These are phyloP conservation scores for Phytopythium kandeliae DNA, from an alignment of 352 stramenopile genomes.

Conservation along the genomic window DNA sequence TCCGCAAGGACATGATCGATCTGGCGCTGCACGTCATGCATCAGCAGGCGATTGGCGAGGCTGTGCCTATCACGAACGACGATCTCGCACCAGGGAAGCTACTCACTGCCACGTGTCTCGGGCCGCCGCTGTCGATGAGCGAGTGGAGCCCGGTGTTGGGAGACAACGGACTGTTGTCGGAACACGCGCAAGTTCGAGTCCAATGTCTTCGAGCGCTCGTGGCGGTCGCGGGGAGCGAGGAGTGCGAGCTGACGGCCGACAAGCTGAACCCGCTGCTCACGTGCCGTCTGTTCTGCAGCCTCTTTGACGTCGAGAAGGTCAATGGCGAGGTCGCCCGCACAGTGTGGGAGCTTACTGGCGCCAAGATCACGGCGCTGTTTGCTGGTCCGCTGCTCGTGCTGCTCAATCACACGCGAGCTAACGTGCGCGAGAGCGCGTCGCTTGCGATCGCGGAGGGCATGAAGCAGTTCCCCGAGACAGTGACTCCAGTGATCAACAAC, in stretches of 20 bases:
- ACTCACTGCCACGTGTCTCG: constrained; percentile 51
- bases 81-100: constrained; percentile 51
- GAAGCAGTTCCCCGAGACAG: constrained; percentile 70
- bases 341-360: constrained; percentile 56
- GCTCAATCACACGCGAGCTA: constrained; percentile 65
- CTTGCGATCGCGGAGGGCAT: constrained; percentile 78
- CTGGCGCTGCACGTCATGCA: constrained; percentile 57
- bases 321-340: constrained; percentile 54
- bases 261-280: constrained; percentile 47
- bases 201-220: constrained; percentile 59
- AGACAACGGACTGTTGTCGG: constrained; percentile 62
- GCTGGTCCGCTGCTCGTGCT: constrained; percentile 59
- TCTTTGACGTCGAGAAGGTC: constrained; percentile 57
- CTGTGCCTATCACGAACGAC: constrained; percentile 55
- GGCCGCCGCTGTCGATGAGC: constrained; percentile 37
- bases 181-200: constrained; percentile 41
- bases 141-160: constrained; percentile 74
- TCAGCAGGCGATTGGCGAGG: constrained; percentile 40
- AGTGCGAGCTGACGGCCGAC: constrained; percentile 27
- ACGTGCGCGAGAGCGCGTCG: constrained; percentile 74
- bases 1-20: constrained; percentile 74
- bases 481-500: constrained; percentile 60
- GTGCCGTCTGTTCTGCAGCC: constrained; percentile 54
- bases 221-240: constrained; percentile 50
- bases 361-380: constrained; percentile 50